These are phyloP conservation scores for Zygosaccharomyces pseudorouxii DNA, from an alignment of 805 yeast species.

Conservation along the genomic window DNA sequence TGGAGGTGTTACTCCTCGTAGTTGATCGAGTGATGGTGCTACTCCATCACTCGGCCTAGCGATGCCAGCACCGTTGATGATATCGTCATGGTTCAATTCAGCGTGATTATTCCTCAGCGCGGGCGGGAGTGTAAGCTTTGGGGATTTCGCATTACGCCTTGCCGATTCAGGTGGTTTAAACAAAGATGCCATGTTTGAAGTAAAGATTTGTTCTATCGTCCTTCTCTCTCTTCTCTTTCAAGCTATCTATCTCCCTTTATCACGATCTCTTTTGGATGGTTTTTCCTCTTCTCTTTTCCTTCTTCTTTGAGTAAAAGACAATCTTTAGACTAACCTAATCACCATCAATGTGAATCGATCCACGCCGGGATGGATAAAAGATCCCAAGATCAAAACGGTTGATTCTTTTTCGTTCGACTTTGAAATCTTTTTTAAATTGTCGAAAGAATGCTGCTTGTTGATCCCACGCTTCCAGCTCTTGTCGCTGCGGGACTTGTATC, in stretches of 20 bases:
- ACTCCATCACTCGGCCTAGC: not conserved
- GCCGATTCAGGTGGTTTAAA: conserved; percentile 42
- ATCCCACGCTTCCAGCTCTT: not conserved
- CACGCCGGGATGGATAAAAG: not conserved
- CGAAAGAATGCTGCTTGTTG: not conserved
- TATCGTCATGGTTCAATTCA: conserved; percentile 1
- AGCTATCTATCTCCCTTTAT: not conserved
- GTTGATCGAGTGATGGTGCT: conserved; percentile 1
- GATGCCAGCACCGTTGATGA: conserved; percentile 8
- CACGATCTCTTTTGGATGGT: not conserved
- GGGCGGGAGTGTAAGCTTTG: conserved; percentile 42
- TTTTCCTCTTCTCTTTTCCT: not conserved
- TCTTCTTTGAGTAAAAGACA: not conserved
- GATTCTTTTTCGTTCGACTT: not conserved
- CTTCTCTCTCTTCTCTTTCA: not conserved
- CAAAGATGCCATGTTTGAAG: conserved; percentile 29
- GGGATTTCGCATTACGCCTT: conserved; percentile 39
- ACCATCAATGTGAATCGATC: not conserved
- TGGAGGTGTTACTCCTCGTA: conserved; percentile 12
- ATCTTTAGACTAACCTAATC: not conserved
- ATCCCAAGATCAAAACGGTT: not conserved
- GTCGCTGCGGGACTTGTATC: conserved; percentile 7
- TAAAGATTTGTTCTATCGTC: not conserved
- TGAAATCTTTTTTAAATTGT: not conserved
- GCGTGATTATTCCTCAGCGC: conserved; percentile 20